These are phyloP conservation scores for Camellia oleifera DNA, from an alignment of 179 eudicot genomes.

Conservation along the genomic window DNA sequence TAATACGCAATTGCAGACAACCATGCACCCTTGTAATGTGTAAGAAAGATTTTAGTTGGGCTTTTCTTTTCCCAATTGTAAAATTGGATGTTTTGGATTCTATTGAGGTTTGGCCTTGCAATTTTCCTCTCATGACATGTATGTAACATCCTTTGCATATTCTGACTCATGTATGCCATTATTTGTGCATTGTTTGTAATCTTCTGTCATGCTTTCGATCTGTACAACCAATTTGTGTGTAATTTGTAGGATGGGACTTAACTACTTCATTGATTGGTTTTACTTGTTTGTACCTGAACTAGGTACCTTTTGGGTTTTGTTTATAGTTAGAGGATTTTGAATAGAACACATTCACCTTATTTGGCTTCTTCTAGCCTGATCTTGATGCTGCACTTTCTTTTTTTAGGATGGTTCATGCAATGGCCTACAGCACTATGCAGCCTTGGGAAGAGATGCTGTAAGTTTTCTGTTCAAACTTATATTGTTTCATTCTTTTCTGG, in stretches of 20 bases:
- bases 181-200: not conserved
- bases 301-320: not conserved
- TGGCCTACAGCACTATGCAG: conserved; percentile 98
- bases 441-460: conserved; percentile 90
- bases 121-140: not conserved
- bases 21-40: not conserved
- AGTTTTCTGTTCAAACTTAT: conserved; percentile 22
- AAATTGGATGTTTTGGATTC: conserved; percentile 4
- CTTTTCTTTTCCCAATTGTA: not conserved
- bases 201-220: not conserved
- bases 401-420: conserved; percentile 95
- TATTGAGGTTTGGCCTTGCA: not conserved
- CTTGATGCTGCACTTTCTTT: conserved; percentile 5
- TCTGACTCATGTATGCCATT: not conserved
- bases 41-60: not conserved
- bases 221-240: not conserved
- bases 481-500: conserved; percentile 10
- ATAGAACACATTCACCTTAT: not conserved
- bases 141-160: not conserved
- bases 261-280: not conserved
- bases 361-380: not conserved
- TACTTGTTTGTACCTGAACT: not conserved
- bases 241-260: not conserved
- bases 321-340: not conserved
- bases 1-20: too few relatives aligned